Conservation (phyloP, 108 stramenopile species). For the Nitzschia inconspicua region DNA sequence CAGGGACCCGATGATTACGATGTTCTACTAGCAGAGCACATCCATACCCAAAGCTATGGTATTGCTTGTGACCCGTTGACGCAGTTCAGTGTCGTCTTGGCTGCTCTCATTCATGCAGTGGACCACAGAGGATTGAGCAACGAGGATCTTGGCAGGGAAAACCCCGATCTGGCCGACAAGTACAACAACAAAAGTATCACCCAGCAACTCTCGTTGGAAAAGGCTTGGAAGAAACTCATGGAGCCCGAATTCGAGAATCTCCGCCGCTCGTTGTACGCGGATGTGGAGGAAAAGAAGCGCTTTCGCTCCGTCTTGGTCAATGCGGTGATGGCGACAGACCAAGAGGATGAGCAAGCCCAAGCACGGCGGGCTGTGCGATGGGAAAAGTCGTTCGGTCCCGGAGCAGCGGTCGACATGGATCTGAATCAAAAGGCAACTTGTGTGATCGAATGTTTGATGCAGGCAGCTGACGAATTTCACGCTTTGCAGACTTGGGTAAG, state of each 20-base stretch:
- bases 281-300: constrained; percentile 21
- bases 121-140: constrained; percentile 48
- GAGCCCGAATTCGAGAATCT: constrained; percentile 27
- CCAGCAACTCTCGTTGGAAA: constrained; percentile 29
- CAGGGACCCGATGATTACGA: neutral
- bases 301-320: constrained; percentile 39
- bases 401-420: constrained; percentile 5
- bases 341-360: constrained; percentile 26
- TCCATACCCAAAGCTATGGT: constrained; percentile 49
- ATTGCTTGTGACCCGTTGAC: constrained; percentile 57
- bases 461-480: constrained; percentile 16
- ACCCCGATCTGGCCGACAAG: constrained; percentile 25
- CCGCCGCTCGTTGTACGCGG: constrained; percentile 21
- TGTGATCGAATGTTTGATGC: constrained; percentile 17
- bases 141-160: constrained; percentile 30
- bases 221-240: constrained; percentile 39
- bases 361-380: constrained; percentile 19
- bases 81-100: constrained; percentile 49
- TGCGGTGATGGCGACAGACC: constrained; percentile 35
- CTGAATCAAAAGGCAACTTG: constrained; percentile 9
- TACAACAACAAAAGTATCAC: constrained; percentile 30
- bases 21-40: constrained; percentile 13
- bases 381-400: constrained; percentile 35
- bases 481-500: constrained; percentile 43
- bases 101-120: constrained; percentile 66